Percentiles rank a stretch among this genome's conserved stretches.
These are phyloP conservation scores for Nigrospora sphaerica DNA, from an alignment of 2,329 filamentous ascomycete genomes.

Conservation along the genomic window DNA sequence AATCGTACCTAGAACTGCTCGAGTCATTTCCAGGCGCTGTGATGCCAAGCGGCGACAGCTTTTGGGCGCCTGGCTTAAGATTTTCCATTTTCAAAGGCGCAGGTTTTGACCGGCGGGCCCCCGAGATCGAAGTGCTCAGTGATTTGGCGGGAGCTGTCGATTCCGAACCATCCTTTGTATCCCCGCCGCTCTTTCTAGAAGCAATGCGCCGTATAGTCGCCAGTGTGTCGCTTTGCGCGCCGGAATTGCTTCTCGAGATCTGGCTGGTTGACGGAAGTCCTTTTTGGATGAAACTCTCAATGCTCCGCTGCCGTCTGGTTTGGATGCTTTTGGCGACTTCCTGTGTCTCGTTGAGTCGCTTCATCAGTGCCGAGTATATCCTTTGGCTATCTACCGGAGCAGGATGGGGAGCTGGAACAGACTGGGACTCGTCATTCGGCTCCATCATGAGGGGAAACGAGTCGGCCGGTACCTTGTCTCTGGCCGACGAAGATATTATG, in stretches of 20 bases:
- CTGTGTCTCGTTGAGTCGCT: slow-evolving; percentile 37
- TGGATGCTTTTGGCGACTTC: slow-evolving; percentile 10
- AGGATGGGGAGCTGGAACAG: slow-evolving; percentile 1
- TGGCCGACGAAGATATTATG: slow-evolving; percentile 29
- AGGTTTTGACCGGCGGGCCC: too few relatives aligned
- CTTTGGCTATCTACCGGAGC: slow-evolving; percentile 45
- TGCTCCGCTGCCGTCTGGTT: slow-evolving; percentile 11
- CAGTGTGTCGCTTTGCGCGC: too few relatives aligned
- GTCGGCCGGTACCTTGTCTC: slow-evolving; percentile 17
- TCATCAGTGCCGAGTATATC: slow-evolving; percentile 59
- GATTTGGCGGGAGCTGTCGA: not conserved
- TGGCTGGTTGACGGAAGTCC: slow-evolving; percentile 10
- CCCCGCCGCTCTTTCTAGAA: not conserved
- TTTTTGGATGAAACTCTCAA: slow-evolving; percentile 8
- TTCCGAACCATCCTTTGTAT: slow-evolving; percentile 1
- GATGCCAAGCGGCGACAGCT: too few relatives aligned
- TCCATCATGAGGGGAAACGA: not conserved
- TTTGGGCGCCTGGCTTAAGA: too few relatives aligned
- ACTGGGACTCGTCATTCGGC: too few relatives aligned
- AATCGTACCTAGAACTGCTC: too few relatives aligned
- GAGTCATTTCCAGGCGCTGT: too few relatives aligned
- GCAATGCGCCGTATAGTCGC: too few relatives aligned
- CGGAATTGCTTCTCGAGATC: slow-evolving; percentile 8
- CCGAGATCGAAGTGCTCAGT: not conserved
- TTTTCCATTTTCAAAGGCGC: too few relatives aligned